A percentile compares a stretch with the other conserved stretches of the same genome.
Evolutionary conservation across 352 stramenopile genomes (phyloP).

Genomic region (Globisporangium rhizosaccharum): DNA sequence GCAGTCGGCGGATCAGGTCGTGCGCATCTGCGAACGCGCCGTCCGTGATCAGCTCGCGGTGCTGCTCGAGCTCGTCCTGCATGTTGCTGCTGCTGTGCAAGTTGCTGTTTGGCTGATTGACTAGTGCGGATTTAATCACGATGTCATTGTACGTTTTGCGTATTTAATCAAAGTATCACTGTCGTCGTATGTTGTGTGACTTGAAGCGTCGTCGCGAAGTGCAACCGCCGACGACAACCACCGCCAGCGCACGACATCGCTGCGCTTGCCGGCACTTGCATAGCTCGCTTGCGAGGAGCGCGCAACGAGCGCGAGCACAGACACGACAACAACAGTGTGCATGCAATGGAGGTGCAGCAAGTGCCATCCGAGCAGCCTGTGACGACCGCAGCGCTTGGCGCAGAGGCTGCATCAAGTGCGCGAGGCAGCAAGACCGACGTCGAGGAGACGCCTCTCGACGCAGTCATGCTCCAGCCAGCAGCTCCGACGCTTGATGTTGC

Average conservation of each 20-base stretch:
- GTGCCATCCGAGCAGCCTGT: background rate
- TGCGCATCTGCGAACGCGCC: conserved; percentile 33
- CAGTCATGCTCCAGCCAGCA: conserved; percentile 5
- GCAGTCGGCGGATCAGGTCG: conserved; percentile 45
- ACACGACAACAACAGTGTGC: background rate
- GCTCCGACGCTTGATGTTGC: conserved; percentile 4
- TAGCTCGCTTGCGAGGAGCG: no score
- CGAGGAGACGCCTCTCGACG: background rate
- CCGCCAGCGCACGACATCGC: no score
- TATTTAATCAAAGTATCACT: no score
- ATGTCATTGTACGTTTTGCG: no score
- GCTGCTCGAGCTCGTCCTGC: conserved; percentile 19
- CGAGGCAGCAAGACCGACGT: conserved; percentile 1
- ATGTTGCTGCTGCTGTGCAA: background rate
- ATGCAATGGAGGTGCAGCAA: conserved; percentile 3
- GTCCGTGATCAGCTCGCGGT: conserved; percentile 45
- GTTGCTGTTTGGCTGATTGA: background rate
- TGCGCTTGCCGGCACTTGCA: no score
- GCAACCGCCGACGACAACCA: background rate
- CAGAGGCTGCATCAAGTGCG: background rate
- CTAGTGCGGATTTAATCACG: no score
- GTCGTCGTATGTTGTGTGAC: background rate
- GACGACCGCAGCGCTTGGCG: background rate
- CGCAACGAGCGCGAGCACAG: no score
- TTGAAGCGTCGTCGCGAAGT: background rate